A percentile compares a stretch with the other conserved stretches of the same genome.
These are phyloP conservation scores for Podosphaera leucotricha DNA, from an alignment of 2,329 filamentous ascomycete species.

Conservation along the genomic window DNA sequence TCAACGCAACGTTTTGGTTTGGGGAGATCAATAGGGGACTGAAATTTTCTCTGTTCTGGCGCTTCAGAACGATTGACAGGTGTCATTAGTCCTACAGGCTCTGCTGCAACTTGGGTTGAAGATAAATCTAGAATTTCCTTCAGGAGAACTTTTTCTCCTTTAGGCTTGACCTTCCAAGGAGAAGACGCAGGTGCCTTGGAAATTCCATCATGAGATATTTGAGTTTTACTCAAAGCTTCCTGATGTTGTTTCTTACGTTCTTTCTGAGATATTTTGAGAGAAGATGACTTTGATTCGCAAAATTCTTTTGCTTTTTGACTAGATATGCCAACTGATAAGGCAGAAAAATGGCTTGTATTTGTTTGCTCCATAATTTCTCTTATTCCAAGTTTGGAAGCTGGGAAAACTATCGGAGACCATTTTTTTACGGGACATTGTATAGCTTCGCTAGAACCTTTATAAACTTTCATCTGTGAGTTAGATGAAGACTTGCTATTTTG, in stretches of 20 bases:
- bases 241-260: conserved; percentile 64
- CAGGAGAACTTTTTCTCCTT: conserved; percentile 24
- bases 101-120: conserved; percentile 9
- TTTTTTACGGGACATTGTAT: conserved; percentile 7
- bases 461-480: conserved; percentile 1
- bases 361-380: conserved; percentile 65
- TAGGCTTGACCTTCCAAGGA: conserved; percentile 42
- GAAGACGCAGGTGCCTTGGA: conserved; percentile 12
- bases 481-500: background rate
- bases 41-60: background rate
- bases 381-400: conserved; percentile 24
- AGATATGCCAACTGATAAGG: conserved; percentile 28
- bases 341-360: conserved; percentile 23
- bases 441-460: background rate
- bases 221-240: conserved; percentile 16
- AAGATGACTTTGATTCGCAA: conserved; percentile 17
- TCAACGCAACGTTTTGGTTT: background rate
- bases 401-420: conserved; percentile 14
- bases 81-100: conserved; percentile 6
- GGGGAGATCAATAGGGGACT: background rate
- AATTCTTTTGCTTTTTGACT: conserved; percentile 21
- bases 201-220: conserved; percentile 23
- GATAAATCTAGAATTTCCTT: conserved; percentile 23
- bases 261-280: conserved; percentile 61
- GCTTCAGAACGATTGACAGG: background rate